Percentiles rank a stretch among this genome's conserved stretches.
phyloP scores from a whole-genome alignment of 2,329 filamentous ascomycete species.

The Colletotrichum phormii region DNA sequence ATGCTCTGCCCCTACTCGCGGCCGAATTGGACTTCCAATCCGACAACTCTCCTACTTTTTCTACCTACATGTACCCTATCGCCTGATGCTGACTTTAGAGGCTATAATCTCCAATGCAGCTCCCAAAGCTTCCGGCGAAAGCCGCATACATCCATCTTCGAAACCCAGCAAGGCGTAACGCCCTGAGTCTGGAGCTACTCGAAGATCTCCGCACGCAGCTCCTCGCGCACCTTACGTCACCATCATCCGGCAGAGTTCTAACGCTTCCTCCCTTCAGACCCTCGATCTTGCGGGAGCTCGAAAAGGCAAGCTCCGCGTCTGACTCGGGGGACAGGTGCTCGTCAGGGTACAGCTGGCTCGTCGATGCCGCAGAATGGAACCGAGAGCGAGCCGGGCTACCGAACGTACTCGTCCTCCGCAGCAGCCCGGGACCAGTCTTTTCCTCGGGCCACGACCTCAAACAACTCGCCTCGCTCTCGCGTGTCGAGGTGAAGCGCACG shows the following conservation, averaged over 20 bases:
- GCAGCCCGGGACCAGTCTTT: conserved; percentile 45
- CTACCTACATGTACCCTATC: not conserved
- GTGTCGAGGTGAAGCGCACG: conserved; percentile 35
- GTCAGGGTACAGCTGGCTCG: conserved; percentile 43
- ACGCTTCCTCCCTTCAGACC: conserved; percentile 45
- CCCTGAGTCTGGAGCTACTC: conserved; percentile 41
- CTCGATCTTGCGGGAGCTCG: conserved; percentile 36
- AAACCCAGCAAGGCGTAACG: conserved; percentile 42
- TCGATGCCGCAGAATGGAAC: conserved; percentile 41
- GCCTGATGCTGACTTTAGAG: not conserved
- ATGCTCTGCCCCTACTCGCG: no score
- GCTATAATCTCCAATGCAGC: not conserved
- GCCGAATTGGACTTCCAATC: no score
- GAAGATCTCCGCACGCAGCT: conserved; percentile 42
- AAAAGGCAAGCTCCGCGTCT: conserved; percentile 11
- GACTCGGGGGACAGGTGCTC: not conserved
- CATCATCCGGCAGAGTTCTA: conserved; percentile 36
- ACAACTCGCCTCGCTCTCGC: conserved; percentile 39
- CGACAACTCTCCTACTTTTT: not conserved
- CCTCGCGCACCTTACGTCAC: conserved; percentile 40
- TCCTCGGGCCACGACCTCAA: conserved; percentile 47
- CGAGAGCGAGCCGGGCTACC: conserved; percentile 40
- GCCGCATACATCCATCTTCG: conserved; percentile 43
- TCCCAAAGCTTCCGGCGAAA: conserved; percentile 42
- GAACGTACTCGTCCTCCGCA: conserved; percentile 47